Percentiles rank a stretch among this genome's conserved stretches.
Conservation (phyloP, 2,329 filamentous ascomycete species). For the Cladosporium sp. region DNA sequence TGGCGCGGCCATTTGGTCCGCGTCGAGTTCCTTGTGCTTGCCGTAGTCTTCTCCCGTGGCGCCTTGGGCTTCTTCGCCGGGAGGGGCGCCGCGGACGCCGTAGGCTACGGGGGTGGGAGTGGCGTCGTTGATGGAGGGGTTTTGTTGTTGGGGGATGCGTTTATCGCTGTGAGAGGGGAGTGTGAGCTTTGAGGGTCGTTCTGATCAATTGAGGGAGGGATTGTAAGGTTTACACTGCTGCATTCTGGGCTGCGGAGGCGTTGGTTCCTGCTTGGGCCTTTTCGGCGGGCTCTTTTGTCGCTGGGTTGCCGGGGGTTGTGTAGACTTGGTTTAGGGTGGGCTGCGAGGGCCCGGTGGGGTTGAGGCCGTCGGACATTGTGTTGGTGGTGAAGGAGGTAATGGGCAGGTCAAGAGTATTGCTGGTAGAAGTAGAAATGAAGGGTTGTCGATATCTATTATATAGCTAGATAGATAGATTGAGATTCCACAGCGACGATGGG, state of each 20-base stretch:
- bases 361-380: constrained; percentile 35
- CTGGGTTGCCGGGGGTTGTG: constrained; percentile 43
- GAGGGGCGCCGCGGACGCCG: constrained; percentile 40
- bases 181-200: background rate
- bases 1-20: constrained; percentile 44
- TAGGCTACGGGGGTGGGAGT: constrained; percentile 34
- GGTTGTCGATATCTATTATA: no score
- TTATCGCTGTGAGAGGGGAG: constrained; percentile 24
- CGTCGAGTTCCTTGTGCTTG: constrained; percentile 43
- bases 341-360: constrained; percentile 40
- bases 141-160: constrained; percentile 36
- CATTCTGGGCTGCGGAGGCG: constrained; percentile 5
- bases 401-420: no score
- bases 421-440: no score
- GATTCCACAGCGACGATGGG: no score
- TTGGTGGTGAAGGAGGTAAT: no score
- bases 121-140: constrained; percentile 32
- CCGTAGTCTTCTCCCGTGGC: constrained; percentile 38
- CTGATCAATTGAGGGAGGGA: background rate
- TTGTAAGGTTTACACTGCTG: constrained; percentile 10
- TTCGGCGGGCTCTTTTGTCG: constrained; percentile 39
- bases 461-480: no score
- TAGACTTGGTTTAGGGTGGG: constrained; percentile 42
- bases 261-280: constrained; percentile 30
- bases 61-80: constrained; percentile 41